A percentile compares a stretch with the other conserved stretches of the same genome.
Conservation (phyloP, 495 filamentous ascomycete species). For the Daldinia loculata region DNA sequence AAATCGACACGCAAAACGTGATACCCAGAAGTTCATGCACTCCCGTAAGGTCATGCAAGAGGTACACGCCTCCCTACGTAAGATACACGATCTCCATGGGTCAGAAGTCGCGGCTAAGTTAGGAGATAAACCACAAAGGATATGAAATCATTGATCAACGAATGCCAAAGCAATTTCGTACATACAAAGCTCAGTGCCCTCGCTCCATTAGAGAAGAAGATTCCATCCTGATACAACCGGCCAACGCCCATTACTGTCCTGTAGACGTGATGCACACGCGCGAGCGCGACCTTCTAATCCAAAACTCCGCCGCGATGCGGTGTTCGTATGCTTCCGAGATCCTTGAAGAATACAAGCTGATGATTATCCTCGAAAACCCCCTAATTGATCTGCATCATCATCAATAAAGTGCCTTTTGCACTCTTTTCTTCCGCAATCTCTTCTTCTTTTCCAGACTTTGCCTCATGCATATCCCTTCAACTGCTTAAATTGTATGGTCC, state of each 20-base stretch:
- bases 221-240: constrained; percentile 28
- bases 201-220: constrained; percentile 16
- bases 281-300: constrained; percentile 22
- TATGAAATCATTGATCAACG: constrained; percentile 3
- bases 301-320: background rate
- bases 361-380: constrained; percentile 1
- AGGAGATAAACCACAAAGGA: background rate
- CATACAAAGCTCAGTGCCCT: constrained; percentile 18
- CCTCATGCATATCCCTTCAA: background rate
- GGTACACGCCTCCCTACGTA: background rate
- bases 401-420: background rate
- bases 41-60: background rate
- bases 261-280: background rate
- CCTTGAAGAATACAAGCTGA: background rate
- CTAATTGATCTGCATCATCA: background rate
- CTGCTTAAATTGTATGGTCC: background rate
- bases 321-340: background rate
- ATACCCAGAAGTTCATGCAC: background rate
- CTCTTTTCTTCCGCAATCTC: background rate
- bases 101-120: background rate
- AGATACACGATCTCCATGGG: background rate
- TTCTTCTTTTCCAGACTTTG: background rate
- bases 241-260: constrained; percentile 27
- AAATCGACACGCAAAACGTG: background rate
- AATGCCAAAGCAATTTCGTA: constrained; percentile 10